phyloP scores from a whole-genome alignment of 2,329 filamentous ascomycete genomes.

The Fusarium dimerum region DNA sequence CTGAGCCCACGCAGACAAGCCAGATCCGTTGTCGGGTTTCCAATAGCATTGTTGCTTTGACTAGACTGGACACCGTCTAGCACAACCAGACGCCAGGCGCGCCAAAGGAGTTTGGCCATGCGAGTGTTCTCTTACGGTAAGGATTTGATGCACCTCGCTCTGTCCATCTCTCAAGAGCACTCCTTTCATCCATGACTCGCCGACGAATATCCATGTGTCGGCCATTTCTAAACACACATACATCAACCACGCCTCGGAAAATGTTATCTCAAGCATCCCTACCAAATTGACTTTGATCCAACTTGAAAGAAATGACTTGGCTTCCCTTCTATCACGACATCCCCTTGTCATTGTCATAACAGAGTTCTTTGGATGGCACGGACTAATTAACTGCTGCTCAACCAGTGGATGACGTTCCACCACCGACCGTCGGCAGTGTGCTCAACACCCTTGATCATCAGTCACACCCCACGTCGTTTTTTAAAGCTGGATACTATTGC shows the following conservation, averaged over 20 bases:
- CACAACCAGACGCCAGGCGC: slow-evolving; percentile 23
- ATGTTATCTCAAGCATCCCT: too few relatives aligned
- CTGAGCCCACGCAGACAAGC: slow-evolving; percentile 12
- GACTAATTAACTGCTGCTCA: background rate
- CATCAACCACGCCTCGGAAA: slow-evolving; percentile 1
- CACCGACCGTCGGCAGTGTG: background rate
- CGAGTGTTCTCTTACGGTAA: slow-evolving; percentile 26
- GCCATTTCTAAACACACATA: background rate
- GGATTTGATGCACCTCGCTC: slow-evolving; percentile 7
- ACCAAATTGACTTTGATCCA: background rate
- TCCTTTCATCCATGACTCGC: slow-evolving; percentile 18
- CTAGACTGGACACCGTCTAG: slow-evolving; percentile 24
- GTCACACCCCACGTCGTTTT: background rate
- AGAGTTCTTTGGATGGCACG: background rate
- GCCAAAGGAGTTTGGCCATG: slow-evolving; percentile 29
- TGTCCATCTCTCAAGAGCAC: background rate
- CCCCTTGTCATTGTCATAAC: background rate
- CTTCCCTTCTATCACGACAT: background rate
- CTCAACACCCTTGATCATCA: background rate
- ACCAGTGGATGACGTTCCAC: background rate
- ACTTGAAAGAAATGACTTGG: background rate
- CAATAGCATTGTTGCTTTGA: slow-evolving; percentile 23
- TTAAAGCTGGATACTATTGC: background rate
- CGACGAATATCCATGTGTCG: background rate
- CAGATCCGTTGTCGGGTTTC: slow-evolving; percentile 28